Evolutionary conservation across 371 early-diverging fungal genomes (phyloP), one percentile per base, ranked within the genome.

Genomic region (Batkoa obscura): DNA sequence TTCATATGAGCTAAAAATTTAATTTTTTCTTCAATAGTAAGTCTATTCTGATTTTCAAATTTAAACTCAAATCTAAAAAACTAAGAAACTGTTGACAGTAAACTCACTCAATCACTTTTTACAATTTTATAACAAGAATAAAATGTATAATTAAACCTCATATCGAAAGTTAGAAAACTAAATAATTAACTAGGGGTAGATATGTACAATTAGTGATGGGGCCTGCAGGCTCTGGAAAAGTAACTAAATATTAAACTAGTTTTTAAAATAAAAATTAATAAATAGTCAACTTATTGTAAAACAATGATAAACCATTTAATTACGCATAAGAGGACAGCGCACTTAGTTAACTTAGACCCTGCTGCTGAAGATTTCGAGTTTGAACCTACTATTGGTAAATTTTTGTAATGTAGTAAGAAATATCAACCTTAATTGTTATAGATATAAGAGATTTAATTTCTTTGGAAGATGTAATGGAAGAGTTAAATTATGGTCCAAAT

Each of bases 291-390:
- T 0, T 97, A 87, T 68, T 97, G 97, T 73, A 68, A 79, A 31
- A 91, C 97, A 4, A 84, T 97, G 64, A 79, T 90, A 76, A 82
- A 87, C 34, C 94, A 97, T 60, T 84, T 83, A 55, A 81, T 88
- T 64, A 76, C 79, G 12, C 74, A 80, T 39, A 80, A 81, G 32
- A 74, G 98, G 49, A 63, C 74, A 2, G 89, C 92, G 2, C 92
- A 91, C 63, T 73, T 98, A 8, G 84, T 99, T 2, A 99, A 99
- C 68, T 72, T 99, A 58, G 99, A 99, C 72, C 99, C 99, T 30
- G 99, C 99, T 12, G 94, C 94, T 1, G 92, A 94, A 59, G 64
- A 81, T 37, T 93, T 94, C 63, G 87, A 89, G 64, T 91, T 94
- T 62, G 76, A 84, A 56, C 94, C 94, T 2, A 75, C 87, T 0